Evolutionary conservation across 129 eudicot species (phyloP), one percentile per base, ranked within the genome.

Genomic region (Saussurea involucrata): DNA sequence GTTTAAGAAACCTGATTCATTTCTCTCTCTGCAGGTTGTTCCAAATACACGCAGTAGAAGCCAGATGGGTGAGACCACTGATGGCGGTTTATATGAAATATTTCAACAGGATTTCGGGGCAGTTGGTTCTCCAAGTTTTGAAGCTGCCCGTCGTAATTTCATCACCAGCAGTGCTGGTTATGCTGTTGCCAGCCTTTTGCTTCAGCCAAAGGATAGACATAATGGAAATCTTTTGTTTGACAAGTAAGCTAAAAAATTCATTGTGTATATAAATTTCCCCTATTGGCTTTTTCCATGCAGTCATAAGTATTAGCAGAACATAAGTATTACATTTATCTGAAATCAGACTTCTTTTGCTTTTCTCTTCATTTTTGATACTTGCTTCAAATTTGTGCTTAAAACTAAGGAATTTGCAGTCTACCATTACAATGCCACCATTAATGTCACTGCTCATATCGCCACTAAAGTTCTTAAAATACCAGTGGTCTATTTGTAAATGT

Each of bases 51-150:
- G 99, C 60, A 95, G 99, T 87, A 88, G 99, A 86, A 95, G 97
- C 83, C 99, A 95, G 87, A 95, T 95, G 99, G 99, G 99, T 66
- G 99, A 92, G 85, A 92, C 92, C 53, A 95, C 89, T 28, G 99
- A 95, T 80, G 99, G 99, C 71, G 99, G 99, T 83, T 78, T 95
- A 66, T 95, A 95, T 82, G 99, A 95, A 88, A 95, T 95, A 33
- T 95, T 95, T 76, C 99, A 95, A 67, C 97, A 95, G 80, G 99
- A 95, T 70, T 95, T 76, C 80, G 99, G 99, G 31, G 87, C 99
- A 37, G 96, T 95, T 32, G 99, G 99, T 25, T 86, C 99, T 36
- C 91, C 97, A 20, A 88, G 66, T 75, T 95, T 95, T 83, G 99
- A 95, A 86, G 90, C 99, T 85, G 99, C 99, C 42, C 92, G 99